Base-by-base conservation (phyloP, 23 red algal species). In the Gracilaria vermiculophylla region DNA sequence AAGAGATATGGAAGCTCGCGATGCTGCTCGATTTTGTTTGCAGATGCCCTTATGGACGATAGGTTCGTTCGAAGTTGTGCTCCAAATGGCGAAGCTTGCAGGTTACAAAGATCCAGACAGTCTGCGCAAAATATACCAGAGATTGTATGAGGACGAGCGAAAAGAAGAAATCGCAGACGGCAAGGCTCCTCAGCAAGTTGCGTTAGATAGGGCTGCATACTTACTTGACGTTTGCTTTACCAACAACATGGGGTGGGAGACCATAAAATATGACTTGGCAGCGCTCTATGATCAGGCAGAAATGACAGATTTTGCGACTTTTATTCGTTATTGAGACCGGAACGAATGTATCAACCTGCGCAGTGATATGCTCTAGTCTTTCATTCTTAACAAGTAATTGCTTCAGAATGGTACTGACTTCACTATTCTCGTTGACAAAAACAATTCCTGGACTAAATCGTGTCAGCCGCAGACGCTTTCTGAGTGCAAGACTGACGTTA, bases 1-100 rank as follows among this genome's bases (percentile, higher is more conserved):
- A 39, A 85, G 95, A 47, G 51, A 82, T 29, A 39, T 51, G n/a
- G 95, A 97, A 69, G 95, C 95, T 44, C 49, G 89, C 20, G 95
- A 97, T 77, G 95, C 90, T 0, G 95, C 95, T 57, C 55, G 95
- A 29, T 80, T 86, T 19, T 89, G 81, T 39, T 51, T 97, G 20
- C 89, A 93, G 33, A 91, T 97, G 64, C 95, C 95, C 24, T 72
- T 97, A 20, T 93, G 89, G 95, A 97, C 95, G 6, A 65, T 97
- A 40, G 85, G 77, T 13, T 71, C 47, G 14, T 61, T 21, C 13
- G 86, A 76, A 2, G 54, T 35, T 17, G 0, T 93, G 14, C 24
- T 75, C 8, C 41, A 76, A 61, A 84, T 97, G 66, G 84, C 60
- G 9, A 45, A 55, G 25, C 31, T 93, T n/a, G 95, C 95, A 17